Evolutionary conservation across 805 yeast genomes (phyloP), one percentile per base, ranked within the genome.

Genomic region (Candida insectalens): DNA sequence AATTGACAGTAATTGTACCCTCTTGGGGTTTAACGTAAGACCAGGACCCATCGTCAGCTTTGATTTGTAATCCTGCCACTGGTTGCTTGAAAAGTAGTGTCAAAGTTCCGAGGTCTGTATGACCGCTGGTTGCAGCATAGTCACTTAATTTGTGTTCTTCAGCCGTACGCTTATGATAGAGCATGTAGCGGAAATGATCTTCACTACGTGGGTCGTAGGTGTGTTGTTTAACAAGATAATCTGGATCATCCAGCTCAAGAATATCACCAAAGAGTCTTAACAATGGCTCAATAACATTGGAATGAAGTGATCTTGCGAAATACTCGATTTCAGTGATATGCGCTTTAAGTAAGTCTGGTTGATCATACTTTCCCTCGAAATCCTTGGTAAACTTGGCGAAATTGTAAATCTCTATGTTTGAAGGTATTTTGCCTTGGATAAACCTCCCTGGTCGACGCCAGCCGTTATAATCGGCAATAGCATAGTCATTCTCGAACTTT

Each of bases 11-110:
- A 18, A 59, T 38, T 9, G 62, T 50, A 30, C 51, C 40, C 8
- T 57, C 59, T 13, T 47, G 46, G 35, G 57, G 60, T 31, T 44
- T 44, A 10, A 59, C 62, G 40, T 54, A 59, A 25, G 45, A 50
- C 62, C 62, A 59, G 10, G 46, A 20, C 20, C 25, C 25, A 5
- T 21, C 19, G 25, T 22, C 16, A 10, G 6, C 27, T 22, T 17
- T 25, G 13, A 22, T 31, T 16, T 20, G 33, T 8, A 25, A 19
- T 8, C 19, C 18, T n/a, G 25, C 5, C 8, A 15, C n/a, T 14
- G 27, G 26, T 22, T 25, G 33, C 7, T 14, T 19, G 23, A 21
- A 21, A 12, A 21, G 23, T 21, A 21, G 23, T 8, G 23, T 21
- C 23, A 21, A 21, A 21, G 23, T 21, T 8, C 23, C 23, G 10